Evolutionary conservation across 2,329 filamentous ascomycete genomes (phyloP).

Genomic region (Hirsutella minnesotensis): DNA sequence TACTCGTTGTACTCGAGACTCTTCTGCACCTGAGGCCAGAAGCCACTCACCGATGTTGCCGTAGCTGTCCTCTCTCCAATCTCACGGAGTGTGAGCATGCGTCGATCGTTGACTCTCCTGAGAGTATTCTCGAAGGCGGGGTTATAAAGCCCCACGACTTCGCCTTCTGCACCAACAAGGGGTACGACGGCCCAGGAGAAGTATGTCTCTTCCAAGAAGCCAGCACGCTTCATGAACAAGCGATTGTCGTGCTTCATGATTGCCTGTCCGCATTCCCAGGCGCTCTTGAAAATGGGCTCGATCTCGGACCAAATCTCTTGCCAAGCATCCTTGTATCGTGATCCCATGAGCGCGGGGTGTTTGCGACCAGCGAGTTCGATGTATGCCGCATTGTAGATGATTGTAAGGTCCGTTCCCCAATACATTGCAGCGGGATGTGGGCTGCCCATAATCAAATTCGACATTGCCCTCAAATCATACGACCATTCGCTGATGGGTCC

Average conservation of each 20-base stretch:
- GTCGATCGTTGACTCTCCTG: constrained; percentile 63
- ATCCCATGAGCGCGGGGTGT: constrained; percentile 65
- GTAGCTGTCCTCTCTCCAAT: constrained; percentile 63
- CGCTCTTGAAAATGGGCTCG: constrained; percentile 54
- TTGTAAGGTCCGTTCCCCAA: constrained; percentile 59
- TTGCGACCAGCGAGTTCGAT: constrained; percentile 62
- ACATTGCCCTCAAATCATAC: constrained; percentile 61
- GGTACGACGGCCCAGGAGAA: constrained; percentile 78
- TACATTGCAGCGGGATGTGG: constrained; percentile 68
- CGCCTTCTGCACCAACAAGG: constrained; percentile 61
- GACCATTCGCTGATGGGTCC: constrained; percentile 68
- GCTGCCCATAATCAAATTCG: constrained; percentile 70
- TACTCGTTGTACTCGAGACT: constrained; percentile 63
- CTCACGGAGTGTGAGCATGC: constrained; percentile 69
- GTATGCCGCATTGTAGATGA: constrained; percentile 65
- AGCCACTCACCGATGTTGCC: constrained; percentile 59
- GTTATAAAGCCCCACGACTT: constrained; percentile 67
- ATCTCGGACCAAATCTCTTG: constrained; percentile 63
- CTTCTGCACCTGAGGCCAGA: constrained; percentile 59
- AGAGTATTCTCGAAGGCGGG: constrained; percentile 73
- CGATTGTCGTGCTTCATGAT: constrained; percentile 78
- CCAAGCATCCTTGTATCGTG: constrained; percentile 58
- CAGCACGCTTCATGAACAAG: constrained; percentile 57
- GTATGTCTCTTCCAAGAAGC: constrained; percentile 66
- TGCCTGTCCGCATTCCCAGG: constrained; percentile 59